Evolutionary conservation across 2,329 filamentous ascomycete species (phyloP).

Genomic region (Diaporthe humulicola): DNA sequence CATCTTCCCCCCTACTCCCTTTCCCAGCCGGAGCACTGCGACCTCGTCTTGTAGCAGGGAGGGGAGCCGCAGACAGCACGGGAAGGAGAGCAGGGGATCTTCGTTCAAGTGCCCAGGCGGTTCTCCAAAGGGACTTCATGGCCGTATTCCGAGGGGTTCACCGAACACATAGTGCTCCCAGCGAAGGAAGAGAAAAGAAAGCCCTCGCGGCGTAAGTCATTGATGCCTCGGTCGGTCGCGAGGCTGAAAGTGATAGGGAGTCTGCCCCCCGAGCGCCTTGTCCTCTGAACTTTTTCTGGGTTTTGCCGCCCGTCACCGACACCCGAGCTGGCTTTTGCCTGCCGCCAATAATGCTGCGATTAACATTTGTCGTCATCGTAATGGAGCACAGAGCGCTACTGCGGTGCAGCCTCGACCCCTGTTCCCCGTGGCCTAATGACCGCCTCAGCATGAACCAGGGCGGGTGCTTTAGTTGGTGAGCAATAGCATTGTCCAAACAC

Average conservation of each 20-base stretch:
- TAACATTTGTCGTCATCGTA: slow-evolving; percentile 21
- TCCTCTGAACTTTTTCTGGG: slow-evolving; percentile 35
- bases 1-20: too few relatives aligned
- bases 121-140: slow-evolving; percentile 40
- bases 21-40: slow-evolving; percentile 39
- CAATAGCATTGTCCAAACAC: neutral
- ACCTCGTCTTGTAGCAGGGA: slow-evolving; percentile 32
- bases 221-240: neutral
- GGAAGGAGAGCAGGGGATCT: slow-evolving; percentile 32
- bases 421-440: slow-evolving; percentile 7
- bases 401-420: slow-evolving; percentile 14
- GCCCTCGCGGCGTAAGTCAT: neutral
- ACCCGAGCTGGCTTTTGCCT: neutral
- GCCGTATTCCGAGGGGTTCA: slow-evolving; percentile 12
- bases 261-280: neutral
- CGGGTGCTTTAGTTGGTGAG: neutral
- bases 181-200: neutral
- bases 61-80: slow-evolving; percentile 1
- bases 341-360: slow-evolving; percentile 11
- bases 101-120: slow-evolving; percentile 38
- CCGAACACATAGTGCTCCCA: slow-evolving; percentile 35
- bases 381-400: neutral
- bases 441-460: slow-evolving; percentile 22
- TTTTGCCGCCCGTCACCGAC: slow-evolving; percentile 34
- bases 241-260: neutral